Percentiles rank a stretch among this genome's conserved stretches.
These are phyloP conservation scores for Boletus sensibilis DNA, from an alignment of 768 basidiomycete genomes.

Conservation along the genomic window DNA sequence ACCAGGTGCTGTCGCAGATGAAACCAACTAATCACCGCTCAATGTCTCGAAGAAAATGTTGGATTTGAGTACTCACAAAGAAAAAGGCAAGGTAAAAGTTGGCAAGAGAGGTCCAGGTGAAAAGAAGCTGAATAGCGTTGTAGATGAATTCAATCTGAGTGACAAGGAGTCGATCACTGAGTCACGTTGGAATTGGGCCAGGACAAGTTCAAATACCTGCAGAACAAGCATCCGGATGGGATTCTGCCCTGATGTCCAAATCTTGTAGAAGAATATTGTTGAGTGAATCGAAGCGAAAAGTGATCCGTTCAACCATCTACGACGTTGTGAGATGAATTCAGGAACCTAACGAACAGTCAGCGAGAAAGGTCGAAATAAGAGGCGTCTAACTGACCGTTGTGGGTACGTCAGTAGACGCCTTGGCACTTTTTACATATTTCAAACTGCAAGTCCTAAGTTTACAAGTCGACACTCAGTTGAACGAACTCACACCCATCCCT, in stretches of 20 bases:
- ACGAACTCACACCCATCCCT: slow-evolving; percentile 71
- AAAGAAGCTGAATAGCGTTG: slow-evolving; percentile 83
- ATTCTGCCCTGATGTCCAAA: slow-evolving; percentile 91
- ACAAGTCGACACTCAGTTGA: not conserved
- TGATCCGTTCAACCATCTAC: slow-evolving; percentile 87
- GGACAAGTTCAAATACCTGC: slow-evolving; percentile 33
- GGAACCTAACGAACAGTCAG: slow-evolving; percentile 49
- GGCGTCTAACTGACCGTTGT: slow-evolving; percentile 50
- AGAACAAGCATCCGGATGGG: slow-evolving; percentile 80
- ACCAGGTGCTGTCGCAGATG: slow-evolving; percentile 64
- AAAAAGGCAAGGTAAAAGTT: slow-evolving; percentile 95
- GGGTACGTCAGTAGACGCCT: slow-evolving; percentile 95
- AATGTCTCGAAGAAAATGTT: slow-evolving; percentile 20
- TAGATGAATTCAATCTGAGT: slow-evolving; percentile 85
- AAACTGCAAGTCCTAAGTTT: slow-evolving; percentile 42
- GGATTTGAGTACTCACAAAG: slow-evolving; percentile 60
- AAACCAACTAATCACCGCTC: slow-evolving; percentile 59
- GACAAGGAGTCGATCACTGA: not conserved
- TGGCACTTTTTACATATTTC: slow-evolving; percentile 90
- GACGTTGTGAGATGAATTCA: slow-evolving; percentile 93
- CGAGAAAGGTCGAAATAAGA: not conserved
- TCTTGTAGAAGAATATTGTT: slow-evolving; percentile 82
- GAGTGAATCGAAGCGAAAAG: slow-evolving; percentile 93
- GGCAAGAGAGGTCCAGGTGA: slow-evolving; percentile 92
- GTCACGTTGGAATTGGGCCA: not conserved